phyloP scores from a whole-genome alignment of 1,284 basidiomycete species.

The Tetrapyrgos nigripes region DNA sequence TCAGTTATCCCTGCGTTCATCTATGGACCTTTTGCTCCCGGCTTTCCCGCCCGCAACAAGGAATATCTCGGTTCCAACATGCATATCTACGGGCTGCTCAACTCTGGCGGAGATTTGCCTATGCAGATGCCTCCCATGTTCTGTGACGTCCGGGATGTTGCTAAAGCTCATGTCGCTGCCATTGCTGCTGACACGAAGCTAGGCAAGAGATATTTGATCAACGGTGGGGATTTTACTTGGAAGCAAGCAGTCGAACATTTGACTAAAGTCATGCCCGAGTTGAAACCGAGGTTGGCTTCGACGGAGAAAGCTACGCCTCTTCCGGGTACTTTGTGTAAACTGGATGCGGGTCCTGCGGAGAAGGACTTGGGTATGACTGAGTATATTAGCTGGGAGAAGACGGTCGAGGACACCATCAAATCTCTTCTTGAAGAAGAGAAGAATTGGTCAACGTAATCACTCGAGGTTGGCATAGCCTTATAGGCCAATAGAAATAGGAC shows the following conservation, averaged over 20 bases:
- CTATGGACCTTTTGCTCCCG: slow-evolving; percentile 25
- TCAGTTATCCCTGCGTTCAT: slow-evolving; percentile 30
- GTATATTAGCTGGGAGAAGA: slow-evolving; percentile 5
- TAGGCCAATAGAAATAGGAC: too few species aligned
- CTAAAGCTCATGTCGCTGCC: slow-evolving; percentile 25
- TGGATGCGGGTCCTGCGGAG: slow-evolving; percentile 6
- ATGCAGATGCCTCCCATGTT: slow-evolving; percentile 11
- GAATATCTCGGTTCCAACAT: slow-evolving; percentile 20
- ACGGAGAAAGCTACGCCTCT: neutral
- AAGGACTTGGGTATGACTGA: neutral
- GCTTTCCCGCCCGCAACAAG: slow-evolving; percentile 21
- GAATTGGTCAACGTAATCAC: neutral
- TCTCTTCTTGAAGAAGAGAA: slow-evolving; percentile 10
- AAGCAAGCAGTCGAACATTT: slow-evolving; percentile 14
- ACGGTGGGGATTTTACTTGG: slow-evolving; percentile 10
- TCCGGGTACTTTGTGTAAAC: neutral
- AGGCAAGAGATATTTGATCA: slow-evolving; percentile 12
- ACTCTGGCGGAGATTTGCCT: slow-evolving; percentile 21
- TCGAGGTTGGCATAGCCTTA: neutral
- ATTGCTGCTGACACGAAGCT: slow-evolving; percentile 9
- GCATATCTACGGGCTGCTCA: slow-evolving; percentile 24
- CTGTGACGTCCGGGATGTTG: slow-evolving; percentile 29
- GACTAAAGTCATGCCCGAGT: slow-evolving; percentile 11
- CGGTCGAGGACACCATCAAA: slow-evolving; percentile 6
- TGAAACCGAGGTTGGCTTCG: slow-evolving; percentile 17